Evolutionary conservation across 2,329 filamentous ascomycete genomes (phyloP), one percentile per base, ranked within the genome.

Genomic region (Didymosphaeria variabile): DNA sequence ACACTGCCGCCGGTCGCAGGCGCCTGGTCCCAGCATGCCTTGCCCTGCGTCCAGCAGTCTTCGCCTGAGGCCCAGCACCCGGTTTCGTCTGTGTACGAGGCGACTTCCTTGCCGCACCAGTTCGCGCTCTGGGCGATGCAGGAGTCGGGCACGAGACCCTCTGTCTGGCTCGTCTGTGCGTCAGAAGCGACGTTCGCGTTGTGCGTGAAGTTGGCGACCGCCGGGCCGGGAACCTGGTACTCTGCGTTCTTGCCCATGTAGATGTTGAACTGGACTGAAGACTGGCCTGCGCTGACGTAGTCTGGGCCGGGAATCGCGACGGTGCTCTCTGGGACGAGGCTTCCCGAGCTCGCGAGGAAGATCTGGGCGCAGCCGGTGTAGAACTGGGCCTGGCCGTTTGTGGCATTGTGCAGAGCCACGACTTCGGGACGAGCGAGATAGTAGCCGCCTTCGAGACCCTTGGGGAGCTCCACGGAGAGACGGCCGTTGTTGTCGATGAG

Each of bases 341-440:
- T 76, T 7, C 81, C 84, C 1, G 77, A 73, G 50, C 83, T 83
- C 32, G 86, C 70, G 51, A 93, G 76, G 72, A 86, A 90, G 64
- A 93, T 81, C 77, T 93, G 91, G 1, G 89, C 89, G 74, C 91
- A 93, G 55, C 89, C 88, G 55, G 86, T 80, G 74, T 91, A 93
- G 79, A 91, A 91, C 75, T 93, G 90, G n/a, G 91, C 77, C 56
- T 77, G 73, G 9, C 79, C 80, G 32, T 82, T 78, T 61, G 83
- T 77, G 9, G 87, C 88, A 52, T 87, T 80, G 68, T 93, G 90
- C 40, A 93, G 83, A 1, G 90, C 87, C 29, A 93, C 80, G 10
- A 92, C 77, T 79, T 93, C 91, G 0, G 88, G 85, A 12, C 91
- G 86, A 40, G 90, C 84, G n/a, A 93, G 85, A 75, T 92, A 93